A percentile compares a stretch with the other conserved stretches of the same genome.
Conservation (phyloP, 805 yeast species). For the Candida nanaspora region DNA sequence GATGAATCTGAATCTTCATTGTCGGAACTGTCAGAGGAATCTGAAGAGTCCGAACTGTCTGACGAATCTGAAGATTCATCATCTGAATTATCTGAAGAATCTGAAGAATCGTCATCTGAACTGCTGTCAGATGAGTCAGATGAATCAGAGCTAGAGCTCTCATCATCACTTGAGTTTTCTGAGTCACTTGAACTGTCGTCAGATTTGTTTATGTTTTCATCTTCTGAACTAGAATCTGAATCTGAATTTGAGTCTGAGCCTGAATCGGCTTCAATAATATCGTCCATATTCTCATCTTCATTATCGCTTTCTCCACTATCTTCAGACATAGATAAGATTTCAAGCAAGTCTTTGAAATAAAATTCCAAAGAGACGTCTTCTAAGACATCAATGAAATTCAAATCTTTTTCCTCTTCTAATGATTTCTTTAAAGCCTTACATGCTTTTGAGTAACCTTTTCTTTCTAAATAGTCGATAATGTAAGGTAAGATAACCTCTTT, state of each 20-base stretch:
- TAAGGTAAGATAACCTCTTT: constrained; percentile 8
- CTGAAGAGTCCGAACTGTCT: constrained; percentile 1
- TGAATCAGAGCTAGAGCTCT: too few relatives aligned
- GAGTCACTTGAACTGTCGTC: constrained; percentile 3
- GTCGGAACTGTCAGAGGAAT: constrained; percentile 6
- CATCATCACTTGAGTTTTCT: too few relatives aligned
- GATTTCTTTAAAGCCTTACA: constrained; percentile 14
- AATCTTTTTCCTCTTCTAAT: constrained; percentile 7
- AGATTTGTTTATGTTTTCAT: too few relatives aligned
- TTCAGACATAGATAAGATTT: neutral
- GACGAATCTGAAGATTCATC: constrained; percentile 12
- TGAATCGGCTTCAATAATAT: constrained; percentile 3
- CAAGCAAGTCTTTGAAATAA: neutral
- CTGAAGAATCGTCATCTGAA: constrained; percentile 20
- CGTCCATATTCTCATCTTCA: constrained; percentile 2
- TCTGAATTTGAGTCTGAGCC: constrained; percentile 14
- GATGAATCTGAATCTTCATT: neutral
- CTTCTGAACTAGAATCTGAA: constrained; percentile 11
- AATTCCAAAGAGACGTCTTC: neutral
- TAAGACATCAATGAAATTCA: constrained; percentile 7
- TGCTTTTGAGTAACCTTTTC: constrained; percentile 16
- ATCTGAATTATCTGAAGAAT: constrained; percentile 17
- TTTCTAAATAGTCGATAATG: constrained; percentile 17
- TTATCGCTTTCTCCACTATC: neutral
- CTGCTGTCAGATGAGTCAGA: constrained; percentile 15